These are phyloP conservation scores for Sarocladiaceae sp. DNA, from an alignment of 2,329 filamentous ascomycete genomes.

Conservation along the genomic window DNA sequence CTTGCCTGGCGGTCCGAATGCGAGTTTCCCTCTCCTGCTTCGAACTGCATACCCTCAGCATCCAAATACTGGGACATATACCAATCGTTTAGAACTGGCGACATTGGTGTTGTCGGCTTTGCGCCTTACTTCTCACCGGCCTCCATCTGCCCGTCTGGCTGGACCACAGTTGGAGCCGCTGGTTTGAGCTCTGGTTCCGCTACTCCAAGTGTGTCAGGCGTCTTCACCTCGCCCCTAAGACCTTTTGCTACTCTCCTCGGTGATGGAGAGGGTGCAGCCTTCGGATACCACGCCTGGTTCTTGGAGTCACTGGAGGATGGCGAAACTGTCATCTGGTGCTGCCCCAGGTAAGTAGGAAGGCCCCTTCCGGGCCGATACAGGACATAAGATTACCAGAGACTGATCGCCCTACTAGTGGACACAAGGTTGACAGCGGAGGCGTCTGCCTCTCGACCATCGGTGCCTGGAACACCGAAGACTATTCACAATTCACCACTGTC, in stretches of 20 bases:
- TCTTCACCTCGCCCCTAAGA: neutral
- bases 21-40: neutral
- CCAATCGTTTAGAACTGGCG: neutral
- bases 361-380: neutral
- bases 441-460: slow-evolving; percentile 1
- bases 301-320: slow-evolving; percentile 11
- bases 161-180: neutral
- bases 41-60: neutral
- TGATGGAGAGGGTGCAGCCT: neutral
- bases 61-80: neutral
- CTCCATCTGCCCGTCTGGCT: slow-evolving; percentile 1
- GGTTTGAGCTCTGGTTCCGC: neutral
- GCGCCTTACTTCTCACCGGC: neutral
- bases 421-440: neutral
- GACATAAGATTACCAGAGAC: neutral
- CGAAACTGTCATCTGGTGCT: slow-evolving; percentile 19
- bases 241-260: neutral
- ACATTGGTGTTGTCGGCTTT: neutral
- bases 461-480: neutral
- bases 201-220: neutral
- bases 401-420: neutral
- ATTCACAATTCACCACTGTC: slow-evolving; percentile 1
- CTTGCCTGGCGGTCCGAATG: slow-evolving; percentile 10
- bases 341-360: slow-evolving; percentile 15
- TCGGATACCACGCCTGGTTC: neutral